Percentiles rank a stretch among this genome's conserved stretches.
phyloP scores from a whole-genome alignment of 352 stramenopile genomes.

The Elongisporangium senticosum region DNA sequence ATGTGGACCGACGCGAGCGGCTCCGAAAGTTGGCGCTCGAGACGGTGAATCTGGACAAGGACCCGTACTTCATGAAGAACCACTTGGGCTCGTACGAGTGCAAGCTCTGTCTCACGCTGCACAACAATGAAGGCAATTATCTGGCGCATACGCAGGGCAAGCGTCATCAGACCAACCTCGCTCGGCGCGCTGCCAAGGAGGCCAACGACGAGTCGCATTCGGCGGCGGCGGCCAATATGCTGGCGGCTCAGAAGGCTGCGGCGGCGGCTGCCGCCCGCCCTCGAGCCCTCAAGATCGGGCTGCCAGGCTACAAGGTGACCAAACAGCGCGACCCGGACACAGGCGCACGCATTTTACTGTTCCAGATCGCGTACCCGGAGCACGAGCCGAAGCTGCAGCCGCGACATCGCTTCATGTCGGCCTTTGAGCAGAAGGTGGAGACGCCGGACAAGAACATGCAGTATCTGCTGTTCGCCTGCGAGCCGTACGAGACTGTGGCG shows the following conservation, averaged over 20 bases:
- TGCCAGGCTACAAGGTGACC: conserved; percentile 97
- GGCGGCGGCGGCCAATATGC: conserved; percentile 32
- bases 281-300: conserved; percentile 92
- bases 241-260: conserved; percentile 34
- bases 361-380: conserved; percentile 97
- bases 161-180: conserved; percentile 97
- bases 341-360: conserved; percentile 83
- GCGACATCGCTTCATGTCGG: conserved; percentile 98
- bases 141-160: conserved; percentile 99
- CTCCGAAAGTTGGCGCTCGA: conserved; percentile 97
- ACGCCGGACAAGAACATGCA: conserved; percentile 92
- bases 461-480: conserved; percentile 98
- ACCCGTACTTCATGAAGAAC: conserved; percentile 99
- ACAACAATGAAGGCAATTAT: conserved; percentile 99
- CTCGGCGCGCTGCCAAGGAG: conserved; percentile 85
- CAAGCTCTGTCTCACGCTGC: conserved; percentile 98
- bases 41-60: conserved; percentile 98
- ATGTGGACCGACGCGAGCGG: conserved; percentile 94
- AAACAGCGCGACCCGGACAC: conserved; percentile 90
- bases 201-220: conserved; percentile 50
- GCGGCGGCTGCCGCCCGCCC: conserved; percentile 41
- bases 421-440: conserved; percentile 99
- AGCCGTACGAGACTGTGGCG: conserved; percentile 98
- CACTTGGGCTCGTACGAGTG: conserved; percentile 99
- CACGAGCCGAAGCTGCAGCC: conserved; percentile 92